Evolutionary conservation across 345 rosid genomes (phyloP).

Genomic region (Brassica nigra): DNA sequence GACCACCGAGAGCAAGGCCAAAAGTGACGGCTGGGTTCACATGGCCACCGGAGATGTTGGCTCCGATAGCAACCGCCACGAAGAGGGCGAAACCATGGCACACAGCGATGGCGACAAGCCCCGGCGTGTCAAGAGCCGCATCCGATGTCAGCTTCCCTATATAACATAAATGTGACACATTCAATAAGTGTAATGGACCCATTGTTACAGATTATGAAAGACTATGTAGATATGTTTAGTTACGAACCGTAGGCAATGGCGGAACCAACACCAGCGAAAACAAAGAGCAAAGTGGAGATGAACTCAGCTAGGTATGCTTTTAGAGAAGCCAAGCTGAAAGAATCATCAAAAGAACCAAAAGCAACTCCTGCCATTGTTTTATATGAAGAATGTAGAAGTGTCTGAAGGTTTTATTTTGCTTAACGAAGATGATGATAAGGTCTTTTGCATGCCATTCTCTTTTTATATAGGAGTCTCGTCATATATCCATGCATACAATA

Average conservation of each 20-base stretch:
- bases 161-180: constrained; percentile 21
- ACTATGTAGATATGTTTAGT: background rate
- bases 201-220: background rate
- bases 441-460: constrained; percentile 21
- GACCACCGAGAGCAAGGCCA: constrained; percentile 91
- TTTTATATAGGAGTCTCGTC: constrained; percentile 30
- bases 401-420: background rate
- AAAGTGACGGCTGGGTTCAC: constrained; percentile 96
- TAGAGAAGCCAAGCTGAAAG: constrained; percentile 76
- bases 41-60: constrained; percentile 95
- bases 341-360: constrained; percentile 80
- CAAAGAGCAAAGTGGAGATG: constrained; percentile 90
- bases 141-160: constrained; percentile 73
- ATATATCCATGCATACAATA: constrained; percentile 25
- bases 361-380: constrained; percentile 55
- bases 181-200: constrained; percentile 3
- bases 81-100: constrained; percentile 93
- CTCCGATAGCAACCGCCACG: constrained; percentile 79
- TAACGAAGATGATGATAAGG: constrained; percentile 29
- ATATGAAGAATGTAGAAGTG: background rate
- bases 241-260: constrained; percentile 81
- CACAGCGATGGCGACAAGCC: constrained; percentile 83
- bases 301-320: constrained; percentile 91
- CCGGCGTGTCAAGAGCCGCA: constrained; percentile 85
- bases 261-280: constrained; percentile 93